Conservation (phyloP, 2,329 filamentous ascomycete species). For the Furcasterigmium sp. region DNA sequence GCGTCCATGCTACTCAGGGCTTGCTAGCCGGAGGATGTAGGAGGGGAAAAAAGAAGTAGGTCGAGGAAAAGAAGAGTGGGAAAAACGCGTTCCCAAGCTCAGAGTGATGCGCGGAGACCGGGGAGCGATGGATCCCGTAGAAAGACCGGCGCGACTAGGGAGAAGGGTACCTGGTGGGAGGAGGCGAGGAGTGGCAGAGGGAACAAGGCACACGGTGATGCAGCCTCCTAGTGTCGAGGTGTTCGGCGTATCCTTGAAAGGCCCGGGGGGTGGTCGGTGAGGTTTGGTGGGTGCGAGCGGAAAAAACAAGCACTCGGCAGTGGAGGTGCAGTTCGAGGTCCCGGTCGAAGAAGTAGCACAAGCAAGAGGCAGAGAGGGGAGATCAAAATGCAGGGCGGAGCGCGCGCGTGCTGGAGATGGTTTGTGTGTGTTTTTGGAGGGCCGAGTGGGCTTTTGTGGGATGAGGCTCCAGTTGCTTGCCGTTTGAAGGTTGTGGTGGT, state of each 20-base stretch:
- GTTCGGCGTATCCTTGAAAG: not conserved
- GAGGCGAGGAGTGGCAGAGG: not conserved
- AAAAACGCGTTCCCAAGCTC: slow-evolving; percentile 3
- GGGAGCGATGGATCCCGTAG: slow-evolving; percentile 8
- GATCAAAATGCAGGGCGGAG: slow-evolving; percentile 6
- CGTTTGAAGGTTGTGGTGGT: slow-evolving; percentile 12
- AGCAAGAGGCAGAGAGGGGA: slow-evolving; percentile 10
- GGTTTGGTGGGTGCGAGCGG: slow-evolving; percentile 1
- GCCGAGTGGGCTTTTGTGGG: slow-evolving; percentile 8
- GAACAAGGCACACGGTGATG: too few relatives aligned
- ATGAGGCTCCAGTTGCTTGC: slow-evolving; percentile 15
- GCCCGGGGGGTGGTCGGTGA: not conserved
- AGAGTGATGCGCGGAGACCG: slow-evolving; percentile 6
- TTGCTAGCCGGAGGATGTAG: not conserved
- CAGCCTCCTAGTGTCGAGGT: too few relatives aligned
- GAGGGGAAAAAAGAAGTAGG: slow-evolving; percentile 4
- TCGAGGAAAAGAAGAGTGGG: slow-evolving; percentile 7
- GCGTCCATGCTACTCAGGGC: slow-evolving; percentile 43
- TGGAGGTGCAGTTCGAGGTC: slow-evolving; percentile 2
- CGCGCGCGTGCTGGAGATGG: slow-evolving; percentile 8
- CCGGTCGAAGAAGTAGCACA: slow-evolving; percentile 9
- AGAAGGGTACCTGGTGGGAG: not conserved
- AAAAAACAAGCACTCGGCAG: slow-evolving; percentile 6
- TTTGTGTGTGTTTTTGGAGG: slow-evolving; percentile 9
- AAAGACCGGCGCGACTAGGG: slow-evolving; percentile 1